Percentiles rank a stretch among this genome's conserved stretches.
phyloP scores from a whole-genome alignment of 2,329 filamentous ascomycete genomes.

The Sarocladium oryzae region DNA sequence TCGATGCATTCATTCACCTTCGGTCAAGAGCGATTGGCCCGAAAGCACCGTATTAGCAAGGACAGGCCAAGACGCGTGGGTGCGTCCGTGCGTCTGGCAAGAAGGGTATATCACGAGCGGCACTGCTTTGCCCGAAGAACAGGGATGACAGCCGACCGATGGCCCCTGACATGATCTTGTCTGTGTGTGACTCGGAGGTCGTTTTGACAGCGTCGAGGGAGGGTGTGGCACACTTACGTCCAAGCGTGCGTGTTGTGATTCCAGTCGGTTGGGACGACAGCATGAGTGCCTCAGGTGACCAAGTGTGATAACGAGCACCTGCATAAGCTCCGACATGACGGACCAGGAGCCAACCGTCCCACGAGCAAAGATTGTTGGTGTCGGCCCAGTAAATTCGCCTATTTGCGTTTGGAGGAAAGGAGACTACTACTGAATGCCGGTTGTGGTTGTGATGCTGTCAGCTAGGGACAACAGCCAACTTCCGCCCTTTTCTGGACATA shows the following conservation, averaged over 20 bases:
- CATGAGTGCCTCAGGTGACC: background rate
- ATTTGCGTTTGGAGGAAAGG: no score
- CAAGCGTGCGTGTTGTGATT: background rate
- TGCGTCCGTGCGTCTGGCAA: background rate
- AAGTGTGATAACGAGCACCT: background rate
- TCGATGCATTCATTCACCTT: background rate
- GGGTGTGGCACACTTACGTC: background rate
- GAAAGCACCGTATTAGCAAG: background rate
- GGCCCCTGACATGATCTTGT: background rate
- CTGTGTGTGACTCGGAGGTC: background rate
- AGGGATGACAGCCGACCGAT: background rate
- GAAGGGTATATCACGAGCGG: background rate
- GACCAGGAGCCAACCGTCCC: background rate
- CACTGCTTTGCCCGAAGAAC: background rate
- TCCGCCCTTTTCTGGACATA: background rate
- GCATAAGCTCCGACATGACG: background rate
- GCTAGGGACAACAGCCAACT: background rate
- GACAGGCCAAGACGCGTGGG: background rate
- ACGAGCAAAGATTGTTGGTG: no score
- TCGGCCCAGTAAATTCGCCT: no score
- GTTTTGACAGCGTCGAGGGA: background rate
- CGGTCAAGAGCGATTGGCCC: background rate
- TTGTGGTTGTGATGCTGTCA: background rate
- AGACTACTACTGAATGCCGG: background rate
- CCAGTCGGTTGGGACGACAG: background rate